Percentiles rank a stretch among this genome's conserved stretches.
phyloP scores from a whole-genome alignment of 163 green algal species.

The Prototheca cutis region DNA sequence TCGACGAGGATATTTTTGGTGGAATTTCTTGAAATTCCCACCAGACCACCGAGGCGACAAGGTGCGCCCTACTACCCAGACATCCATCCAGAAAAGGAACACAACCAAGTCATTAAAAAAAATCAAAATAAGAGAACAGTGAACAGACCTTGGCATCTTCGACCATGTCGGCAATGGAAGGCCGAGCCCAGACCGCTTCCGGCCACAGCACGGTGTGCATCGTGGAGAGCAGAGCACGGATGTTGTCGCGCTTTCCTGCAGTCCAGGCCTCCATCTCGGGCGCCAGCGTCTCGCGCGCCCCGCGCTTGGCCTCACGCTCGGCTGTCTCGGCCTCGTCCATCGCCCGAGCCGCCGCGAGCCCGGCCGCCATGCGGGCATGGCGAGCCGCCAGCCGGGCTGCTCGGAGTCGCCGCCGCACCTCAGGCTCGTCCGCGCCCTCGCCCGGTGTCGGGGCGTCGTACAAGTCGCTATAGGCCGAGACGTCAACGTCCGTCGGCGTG shows the following conservation, averaged over 20 bases:
- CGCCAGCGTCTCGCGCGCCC: conserved; percentile 37
- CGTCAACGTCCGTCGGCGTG: conserved; percentile 18
- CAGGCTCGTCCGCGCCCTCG: conserved; percentile 41
- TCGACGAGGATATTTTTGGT: too few species aligned
- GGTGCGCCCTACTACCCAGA: too few species aligned
- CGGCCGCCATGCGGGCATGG: conserved; percentile 55
- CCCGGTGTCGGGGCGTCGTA: conserved; percentile 13
- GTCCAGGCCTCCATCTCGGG: conserved; percentile 58
- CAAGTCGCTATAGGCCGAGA: conserved; percentile 6
- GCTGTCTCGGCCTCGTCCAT: conserved; percentile 46
- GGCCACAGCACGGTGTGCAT: conserved; percentile 69
- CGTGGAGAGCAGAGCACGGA: conserved; percentile 43
- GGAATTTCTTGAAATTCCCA: too few species aligned
- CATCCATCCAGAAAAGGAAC: too few species aligned
- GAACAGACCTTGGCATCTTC: conserved; percentile 57
- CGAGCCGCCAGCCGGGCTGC: conserved; percentile 43
- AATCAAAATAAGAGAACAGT: too few species aligned
- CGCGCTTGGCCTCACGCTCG: conserved; percentile 42
- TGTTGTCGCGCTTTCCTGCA: conserved; percentile 76
- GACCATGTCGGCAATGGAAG: conserved; percentile 76
- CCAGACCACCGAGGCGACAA: too few species aligned
- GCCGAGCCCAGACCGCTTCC: conserved; percentile 58
- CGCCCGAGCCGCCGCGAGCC: conserved; percentile 55
- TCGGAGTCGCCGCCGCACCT: conserved; percentile 43
- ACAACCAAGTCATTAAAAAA: too few species aligned